phyloP scores from a whole-genome alignment of 2,329 filamentous ascomycete genomes.

The Dendryphion nanum region DNA sequence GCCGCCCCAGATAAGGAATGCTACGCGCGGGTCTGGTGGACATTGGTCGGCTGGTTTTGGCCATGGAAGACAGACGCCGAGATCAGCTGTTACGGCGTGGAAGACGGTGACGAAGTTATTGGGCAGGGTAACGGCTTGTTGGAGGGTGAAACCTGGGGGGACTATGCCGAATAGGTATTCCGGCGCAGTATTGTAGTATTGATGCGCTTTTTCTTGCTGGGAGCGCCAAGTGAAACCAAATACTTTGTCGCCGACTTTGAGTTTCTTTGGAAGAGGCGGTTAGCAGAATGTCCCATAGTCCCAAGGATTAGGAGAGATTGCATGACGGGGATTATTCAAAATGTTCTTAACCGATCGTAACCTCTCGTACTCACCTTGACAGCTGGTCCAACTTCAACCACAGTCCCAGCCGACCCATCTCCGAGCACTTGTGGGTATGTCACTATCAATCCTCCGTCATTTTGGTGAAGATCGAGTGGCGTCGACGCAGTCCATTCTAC shows the following conservation, averaged over 20 bases:
- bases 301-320: too few relatives aligned
- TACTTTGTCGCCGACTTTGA: conserved; percentile 56
- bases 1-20: conserved; percentile 46
- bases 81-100: conserved; percentile 53
- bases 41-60: conserved; percentile 48
- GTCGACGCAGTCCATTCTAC: conserved; percentile 61
- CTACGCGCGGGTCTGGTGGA: conserved; percentile 26
- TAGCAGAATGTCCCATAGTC: too few relatives aligned
- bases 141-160: conserved; percentile 35
- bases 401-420: conserved; percentile 52
- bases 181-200: conserved; percentile 55
- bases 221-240: conserved; percentile 55
- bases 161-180: conserved; percentile 44
- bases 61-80: conserved; percentile 58
- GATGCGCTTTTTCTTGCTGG: conserved; percentile 52
- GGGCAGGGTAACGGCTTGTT: conserved; percentile 54
- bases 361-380: too few relatives aligned
- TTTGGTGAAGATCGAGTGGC: conserved; percentile 61
- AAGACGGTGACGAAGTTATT: conserved; percentile 60
- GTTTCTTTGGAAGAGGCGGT: too few relatives aligned
- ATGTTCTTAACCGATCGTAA: too few relatives aligned
- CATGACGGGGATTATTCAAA: too few relatives aligned
- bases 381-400: conserved; percentile 51
- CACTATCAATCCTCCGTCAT: conserved; percentile 59
- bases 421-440: conserved; percentile 52